phyloP scores from a whole-genome alignment of 1,284 basidiomycete species.

The Exobasidium cylindrosporum region DNA sequence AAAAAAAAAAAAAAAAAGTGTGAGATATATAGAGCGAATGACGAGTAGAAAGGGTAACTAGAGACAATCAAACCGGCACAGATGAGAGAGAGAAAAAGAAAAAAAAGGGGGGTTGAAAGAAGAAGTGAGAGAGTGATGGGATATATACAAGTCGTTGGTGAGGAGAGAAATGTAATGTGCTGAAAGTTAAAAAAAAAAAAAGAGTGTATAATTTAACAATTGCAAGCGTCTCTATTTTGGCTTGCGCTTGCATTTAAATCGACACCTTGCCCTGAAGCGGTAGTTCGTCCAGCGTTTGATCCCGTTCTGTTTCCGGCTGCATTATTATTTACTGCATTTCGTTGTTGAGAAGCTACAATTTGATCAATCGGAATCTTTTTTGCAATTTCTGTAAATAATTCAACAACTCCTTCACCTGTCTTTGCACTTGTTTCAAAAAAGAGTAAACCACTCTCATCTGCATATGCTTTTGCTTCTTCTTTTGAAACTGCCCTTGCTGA shows the following conservation, averaged over 20 bases:
- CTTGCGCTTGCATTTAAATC: conserved; percentile 29
- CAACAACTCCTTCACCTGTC: conserved; percentile 92
- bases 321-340: not conserved
- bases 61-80: not conserved
- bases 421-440: conserved; percentile 99
- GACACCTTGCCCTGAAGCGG: conserved; percentile 27
- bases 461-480: conserved; percentile 94
- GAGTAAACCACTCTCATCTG: conserved; percentile 82
- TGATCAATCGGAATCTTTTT: conserved; percentile 50
- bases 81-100: not conserved
- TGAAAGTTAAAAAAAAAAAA: not conserved
- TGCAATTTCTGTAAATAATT: conserved; percentile 83
- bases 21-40: not conserved
- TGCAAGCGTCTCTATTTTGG: conserved; percentile 40
- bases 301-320: conserved; percentile 17
- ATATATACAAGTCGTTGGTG: not conserved
- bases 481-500: conserved; percentile 41
- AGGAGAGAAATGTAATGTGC: not conserved
- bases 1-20: too few relatives aligned
- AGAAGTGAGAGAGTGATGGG: not conserved
- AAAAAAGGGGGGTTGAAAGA: too few relatives aligned
- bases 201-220: conserved; percentile 24
- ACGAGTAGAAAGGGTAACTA: not conserved
- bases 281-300: conserved; percentile 23
- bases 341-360: conserved; percentile 28